phyloP scores from a whole-genome alignment of 2,329 filamentous ascomycete genomes.

The Penicillium sp. region DNA sequence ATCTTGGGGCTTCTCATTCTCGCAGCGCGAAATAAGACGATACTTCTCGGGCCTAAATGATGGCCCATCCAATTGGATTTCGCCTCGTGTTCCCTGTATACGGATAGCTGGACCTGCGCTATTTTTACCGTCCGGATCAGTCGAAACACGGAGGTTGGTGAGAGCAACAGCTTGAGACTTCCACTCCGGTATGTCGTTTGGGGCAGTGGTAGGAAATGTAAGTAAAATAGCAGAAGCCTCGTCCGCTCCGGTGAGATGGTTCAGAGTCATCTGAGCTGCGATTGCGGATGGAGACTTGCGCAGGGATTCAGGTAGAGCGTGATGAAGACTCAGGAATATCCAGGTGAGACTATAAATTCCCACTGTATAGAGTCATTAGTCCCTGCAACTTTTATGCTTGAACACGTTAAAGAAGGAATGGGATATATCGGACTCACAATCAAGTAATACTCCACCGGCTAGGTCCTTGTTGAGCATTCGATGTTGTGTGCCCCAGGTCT shows the following conservation, averaged over 20 bases:
- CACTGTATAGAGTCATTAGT: slow-evolving; percentile 35
- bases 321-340: slow-evolving; percentile 85
- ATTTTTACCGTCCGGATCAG: slow-evolving; percentile 59
- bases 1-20: slow-evolving; percentile 19
- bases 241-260: slow-evolving; percentile 67
- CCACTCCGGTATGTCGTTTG: slow-evolving; percentile 41
- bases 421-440: slow-evolving; percentile 44
- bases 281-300: slow-evolving; percentile 65
- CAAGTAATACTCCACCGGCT: slow-evolving; percentile 76
- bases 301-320: slow-evolving; percentile 61
- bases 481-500: slow-evolving; percentile 58
- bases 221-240: slow-evolving; percentile 72
- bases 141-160: slow-evolving; percentile 60
- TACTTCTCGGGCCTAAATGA: slow-evolving; percentile 66
- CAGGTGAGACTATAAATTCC: slow-evolving; percentile 86
- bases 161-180: slow-evolving; percentile 66
- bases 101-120: slow-evolving; percentile 67
- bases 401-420: background rate
- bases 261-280: slow-evolving; percentile 66
- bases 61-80: slow-evolving; percentile 73
- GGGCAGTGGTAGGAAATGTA: slow-evolving; percentile 64
- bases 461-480: slow-evolving; percentile 83
- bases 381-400: background rate
- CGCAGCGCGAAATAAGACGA: slow-evolving; percentile 40
- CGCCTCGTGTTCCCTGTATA: slow-evolving; percentile 75